These are phyloP conservation scores for Trichophyton rubrum DNA, from an alignment of 2,329 filamentous ascomycete genomes.

Conservation along the genomic window DNA sequence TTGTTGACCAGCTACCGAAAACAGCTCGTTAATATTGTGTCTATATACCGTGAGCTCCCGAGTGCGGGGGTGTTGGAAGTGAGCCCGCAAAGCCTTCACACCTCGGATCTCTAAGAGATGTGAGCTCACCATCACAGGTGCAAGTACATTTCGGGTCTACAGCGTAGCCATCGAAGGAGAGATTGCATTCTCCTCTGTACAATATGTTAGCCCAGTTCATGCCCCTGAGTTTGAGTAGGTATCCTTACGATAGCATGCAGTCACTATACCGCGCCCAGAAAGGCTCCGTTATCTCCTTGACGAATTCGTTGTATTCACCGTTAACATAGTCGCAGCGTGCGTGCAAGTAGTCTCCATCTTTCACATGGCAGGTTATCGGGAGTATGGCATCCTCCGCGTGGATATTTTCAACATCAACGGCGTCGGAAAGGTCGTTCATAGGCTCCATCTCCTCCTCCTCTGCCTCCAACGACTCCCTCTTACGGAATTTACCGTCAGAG, in stretches of 20 bases:
- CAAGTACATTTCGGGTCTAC: slow-evolving; percentile 3
- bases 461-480: neutral
- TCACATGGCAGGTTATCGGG: neutral
- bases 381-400: neutral
- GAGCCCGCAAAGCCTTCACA: slow-evolving; percentile 4
- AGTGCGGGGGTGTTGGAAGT: neutral
- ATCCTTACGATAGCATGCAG: slow-evolving; percentile 5
- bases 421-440: neutral
- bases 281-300: neutral
- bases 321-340: slow-evolving; percentile 3
- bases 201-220: neutral
- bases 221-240: neutral
- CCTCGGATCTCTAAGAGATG: neutral
- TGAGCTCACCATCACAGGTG: neutral
- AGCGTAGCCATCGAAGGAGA: neutral
- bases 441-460: neutral
- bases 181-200: slow-evolving; percentile 3
- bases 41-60: too few species aligned
- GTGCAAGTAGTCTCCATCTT: neutral
- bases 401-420: neutral
- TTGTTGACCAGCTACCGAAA: too few species aligned
- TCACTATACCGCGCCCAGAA: slow-evolving; percentile 2
- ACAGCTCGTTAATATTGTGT: too few species aligned
- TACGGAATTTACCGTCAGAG: slow-evolving; percentile 3
- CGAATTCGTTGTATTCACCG: slow-evolving; percentile 4